Evolutionary conservation across 1,284 basidiomycete species (phyloP).

Genomic region (Phellopilus nigrolimitatus): DNA sequence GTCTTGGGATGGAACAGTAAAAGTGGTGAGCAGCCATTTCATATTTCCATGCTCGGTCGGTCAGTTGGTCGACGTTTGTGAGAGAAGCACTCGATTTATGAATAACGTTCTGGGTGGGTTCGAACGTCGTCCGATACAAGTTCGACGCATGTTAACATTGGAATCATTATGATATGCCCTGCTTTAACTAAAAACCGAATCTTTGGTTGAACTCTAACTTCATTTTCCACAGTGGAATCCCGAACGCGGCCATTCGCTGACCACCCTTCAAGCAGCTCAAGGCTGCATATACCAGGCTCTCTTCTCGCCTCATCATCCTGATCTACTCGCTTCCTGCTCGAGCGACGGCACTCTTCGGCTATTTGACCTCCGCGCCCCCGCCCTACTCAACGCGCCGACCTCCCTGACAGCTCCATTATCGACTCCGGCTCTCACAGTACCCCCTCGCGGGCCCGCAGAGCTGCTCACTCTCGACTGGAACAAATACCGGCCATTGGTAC

Average conservation of each 20-base stretch:
- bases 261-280: slow-evolving; percentile 78
- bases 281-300: slow-evolving; percentile 85
- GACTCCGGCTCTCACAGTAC: slow-evolving; percentile 18
- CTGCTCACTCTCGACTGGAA: slow-evolving; percentile 87
- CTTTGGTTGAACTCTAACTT: neutral
- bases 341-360: slow-evolving; percentile 80
- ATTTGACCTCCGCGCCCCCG: slow-evolving; percentile 69
- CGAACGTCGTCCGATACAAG: neutral
- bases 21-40: slow-evolving; percentile 61
- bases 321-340: slow-evolving; percentile 77
- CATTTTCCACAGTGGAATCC: slow-evolving; percentile 71
- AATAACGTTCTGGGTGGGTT: neutral
- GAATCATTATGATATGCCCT: neutral
- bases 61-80: too few relatives aligned
- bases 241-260: slow-evolving; percentile 70
- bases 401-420: slow-evolving; percentile 20
- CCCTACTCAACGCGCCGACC: slow-evolving; percentile 31
- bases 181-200: neutral
- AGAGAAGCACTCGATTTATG: too few relatives aligned
- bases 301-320: slow-evolving; percentile 89
- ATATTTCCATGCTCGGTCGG: too few relatives aligned
- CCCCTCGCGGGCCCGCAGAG: slow-evolving; percentile 44
- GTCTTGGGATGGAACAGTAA: slow-evolving; percentile 91
- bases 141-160: neutral
- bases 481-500: slow-evolving; percentile 77